Conservation (phyloP, 2,329 filamentous ascomycete species). For the Monascus ruber region DNA sequence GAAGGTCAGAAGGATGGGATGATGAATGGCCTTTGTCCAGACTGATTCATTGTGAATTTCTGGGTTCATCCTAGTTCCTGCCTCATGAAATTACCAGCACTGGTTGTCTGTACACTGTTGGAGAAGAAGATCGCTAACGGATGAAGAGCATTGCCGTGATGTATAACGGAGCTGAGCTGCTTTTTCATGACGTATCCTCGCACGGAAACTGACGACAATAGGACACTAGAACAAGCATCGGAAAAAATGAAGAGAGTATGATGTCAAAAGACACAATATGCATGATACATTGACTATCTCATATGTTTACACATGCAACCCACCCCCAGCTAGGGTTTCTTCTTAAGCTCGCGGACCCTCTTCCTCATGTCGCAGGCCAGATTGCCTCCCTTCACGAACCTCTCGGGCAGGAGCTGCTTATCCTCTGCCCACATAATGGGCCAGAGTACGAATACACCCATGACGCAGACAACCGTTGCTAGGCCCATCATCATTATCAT, state of each 20-base stretch:
- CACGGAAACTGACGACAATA: neutral
- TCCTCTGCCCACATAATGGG: conserved; percentile 43
- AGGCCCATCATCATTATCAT: conserved; percentile 54
- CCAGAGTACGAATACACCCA: conserved; percentile 43
- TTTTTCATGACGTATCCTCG: neutral
- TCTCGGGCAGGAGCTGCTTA: conserved; percentile 15
- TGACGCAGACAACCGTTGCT: conserved; percentile 52
- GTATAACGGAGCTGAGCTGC: too few relatives aligned
- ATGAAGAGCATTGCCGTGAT: too few relatives aligned
- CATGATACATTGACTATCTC: neutral
- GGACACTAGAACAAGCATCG: too few relatives aligned
- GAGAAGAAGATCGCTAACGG: too few relatives aligned
- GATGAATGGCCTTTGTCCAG: conserved; percentile 10
- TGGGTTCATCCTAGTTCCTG: neutral
- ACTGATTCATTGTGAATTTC: neutral
- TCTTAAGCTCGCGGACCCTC: conserved; percentile 14
- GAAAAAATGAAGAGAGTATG: neutral
- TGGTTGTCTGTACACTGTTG: too few relatives aligned
- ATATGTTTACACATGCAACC: neutral
- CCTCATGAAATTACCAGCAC: too few relatives aligned
- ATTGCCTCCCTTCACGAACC: conserved; percentile 13
- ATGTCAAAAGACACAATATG: neutral
- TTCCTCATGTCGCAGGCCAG: conserved; percentile 13
- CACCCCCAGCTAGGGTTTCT: conserved; percentile 2
- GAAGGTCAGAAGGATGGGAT: conserved; percentile 20